Conservation (phyloP, 176 grass and related monocot genomes). For the Melocanna baccifera region DNA sequence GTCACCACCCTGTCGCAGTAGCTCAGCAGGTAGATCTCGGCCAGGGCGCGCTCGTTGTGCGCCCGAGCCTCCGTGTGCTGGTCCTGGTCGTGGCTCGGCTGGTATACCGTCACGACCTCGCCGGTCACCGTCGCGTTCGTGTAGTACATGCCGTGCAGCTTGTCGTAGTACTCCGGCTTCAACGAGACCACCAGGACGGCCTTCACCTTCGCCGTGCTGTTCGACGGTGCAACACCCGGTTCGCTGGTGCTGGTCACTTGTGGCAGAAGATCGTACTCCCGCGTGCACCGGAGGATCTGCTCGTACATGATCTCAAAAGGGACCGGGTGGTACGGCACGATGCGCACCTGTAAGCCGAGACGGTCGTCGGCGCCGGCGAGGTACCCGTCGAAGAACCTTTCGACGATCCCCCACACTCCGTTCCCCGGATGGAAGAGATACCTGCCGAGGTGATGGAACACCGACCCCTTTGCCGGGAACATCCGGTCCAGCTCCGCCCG, state of each 20-base stretch:
- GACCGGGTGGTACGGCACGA: not conserved
- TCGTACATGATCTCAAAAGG: slow-evolving; percentile 46
- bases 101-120: slow-evolving; percentile 53
- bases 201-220: slow-evolving; percentile 24
- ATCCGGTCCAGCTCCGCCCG: slow-evolving; percentile 47
- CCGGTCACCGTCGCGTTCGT: slow-evolving; percentile 48
- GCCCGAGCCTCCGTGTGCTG: slow-evolving; percentile 38
- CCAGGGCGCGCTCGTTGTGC: slow-evolving; percentile 67
- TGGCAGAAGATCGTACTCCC: slow-evolving; percentile 49
- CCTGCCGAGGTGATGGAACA: slow-evolving; percentile 78
- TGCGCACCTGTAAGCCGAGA: slow-evolving; percentile 61
- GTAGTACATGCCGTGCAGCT: slow-evolving; percentile 57
- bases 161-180: slow-evolving; percentile 60
- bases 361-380: slow-evolving; percentile 57
- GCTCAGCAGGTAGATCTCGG: slow-evolving; percentile 73
- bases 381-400: slow-evolving; percentile 68
- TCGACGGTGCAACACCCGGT: not conserved
- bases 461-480: slow-evolving; percentile 62
- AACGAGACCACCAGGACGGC: slow-evolving; percentile 55
- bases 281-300: slow-evolving; percentile 47
- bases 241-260: slow-evolving; percentile 13
- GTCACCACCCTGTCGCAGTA: slow-evolving; percentile 42
- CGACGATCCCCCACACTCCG: slow-evolving; percentile 51
- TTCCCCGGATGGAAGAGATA: slow-evolving; percentile 77
- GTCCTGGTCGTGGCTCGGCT: slow-evolving; percentile 57